Conservation (phyloP, 805 yeast species). For the Kodamaea kakaduensis region DNA sequence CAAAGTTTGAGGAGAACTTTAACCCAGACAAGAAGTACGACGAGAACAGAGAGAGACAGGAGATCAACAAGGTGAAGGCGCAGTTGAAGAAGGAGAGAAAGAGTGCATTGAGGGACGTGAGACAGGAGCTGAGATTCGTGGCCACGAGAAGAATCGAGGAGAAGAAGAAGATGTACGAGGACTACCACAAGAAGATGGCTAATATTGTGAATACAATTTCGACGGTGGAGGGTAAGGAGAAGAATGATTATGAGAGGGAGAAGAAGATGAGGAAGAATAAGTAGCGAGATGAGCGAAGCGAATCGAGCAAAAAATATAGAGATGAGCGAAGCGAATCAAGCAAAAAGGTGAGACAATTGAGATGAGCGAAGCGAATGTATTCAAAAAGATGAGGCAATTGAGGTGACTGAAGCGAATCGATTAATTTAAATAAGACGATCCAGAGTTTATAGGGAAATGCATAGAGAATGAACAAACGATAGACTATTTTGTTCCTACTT, state of each 20-base stretch:
- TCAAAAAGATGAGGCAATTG: no score
- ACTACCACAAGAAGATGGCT: conserved; percentile 88
- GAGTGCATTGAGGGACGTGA: conserved; percentile 79
- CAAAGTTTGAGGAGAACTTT: conserved; percentile 92
- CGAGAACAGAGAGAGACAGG: conserved; percentile 74
- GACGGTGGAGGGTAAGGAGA: conserved; percentile 93
- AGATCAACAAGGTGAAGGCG: conserved; percentile 74
- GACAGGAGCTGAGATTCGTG: conserved; percentile 82
- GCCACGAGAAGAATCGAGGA: conserved; percentile 80
- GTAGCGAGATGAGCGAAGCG: conserved; percentile 44
- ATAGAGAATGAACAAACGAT: no score
- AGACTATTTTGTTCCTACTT: no score
- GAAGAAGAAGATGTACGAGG: conserved; percentile 69
- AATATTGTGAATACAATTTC: conserved; percentile 79
- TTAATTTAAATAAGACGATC: no score
- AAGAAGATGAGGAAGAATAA: conserved; percentile 57
- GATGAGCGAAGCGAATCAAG: not conserved
- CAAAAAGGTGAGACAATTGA: no score
- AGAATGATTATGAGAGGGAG: conserved; percentile 87
- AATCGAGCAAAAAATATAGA: not conserved
- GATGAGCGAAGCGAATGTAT: no score
- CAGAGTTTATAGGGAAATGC: no score
- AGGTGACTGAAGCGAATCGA: no score
- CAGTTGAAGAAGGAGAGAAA: conserved; percentile 91
- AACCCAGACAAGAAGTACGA: conserved; percentile 94